A percentile compares a stretch with the other conserved stretches of the same genome.
Evolutionary conservation across 805 yeast genomes (phyloP).

Genomic region (Saturnispora mendoncae): DNA sequence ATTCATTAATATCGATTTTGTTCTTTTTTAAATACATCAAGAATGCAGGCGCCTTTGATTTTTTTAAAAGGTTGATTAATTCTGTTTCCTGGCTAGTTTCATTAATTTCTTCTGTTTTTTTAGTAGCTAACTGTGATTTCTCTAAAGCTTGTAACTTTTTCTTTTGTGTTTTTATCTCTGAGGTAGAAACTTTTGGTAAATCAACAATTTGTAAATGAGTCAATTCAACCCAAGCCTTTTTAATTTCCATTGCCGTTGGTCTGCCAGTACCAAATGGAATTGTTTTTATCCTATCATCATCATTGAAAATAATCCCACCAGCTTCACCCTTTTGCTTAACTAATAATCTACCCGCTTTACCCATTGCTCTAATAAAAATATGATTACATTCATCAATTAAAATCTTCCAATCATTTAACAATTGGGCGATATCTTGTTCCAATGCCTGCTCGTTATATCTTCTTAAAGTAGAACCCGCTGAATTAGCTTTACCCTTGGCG

Average conservation of each 20-base stretch:
- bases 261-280: slow-evolving; percentile 88
- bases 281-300: slow-evolving; percentile 54
- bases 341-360: slow-evolving; percentile 42
- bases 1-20: slow-evolving; percentile 36
- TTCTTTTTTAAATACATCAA: slow-evolving; percentile 53
- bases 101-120: slow-evolving; percentile 2
- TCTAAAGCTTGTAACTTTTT: slow-evolving; percentile 27
- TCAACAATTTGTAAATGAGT: slow-evolving; percentile 48
- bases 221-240: slow-evolving; percentile 75
- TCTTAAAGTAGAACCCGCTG: slow-evolving; percentile 88
- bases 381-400: slow-evolving; percentile 53
- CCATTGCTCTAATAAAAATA: slow-evolving; percentile 70
- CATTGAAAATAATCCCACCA: slow-evolving; percentile 40
- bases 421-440: slow-evolving; percentile 63
- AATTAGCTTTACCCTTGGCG: slow-evolving; percentile 89
- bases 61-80: slow-evolving; percentile 50
- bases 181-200: slow-evolving; percentile 41
- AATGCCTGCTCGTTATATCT: slow-evolving; percentile 84
- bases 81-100: slow-evolving; percentile 41
- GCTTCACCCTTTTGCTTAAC: slow-evolving; percentile 25
- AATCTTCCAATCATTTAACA: slow-evolving; percentile 57
- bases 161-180: slow-evolving; percentile 21
- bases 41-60: slow-evolving; percentile 70
- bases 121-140: slow-evolving; percentile 15
- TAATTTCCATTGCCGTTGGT: slow-evolving; percentile 75